Percentiles rank a stretch among this genome's conserved stretches.
Conservation (phyloP, 345 rosid species). For the Iberis pinnata region DNA sequence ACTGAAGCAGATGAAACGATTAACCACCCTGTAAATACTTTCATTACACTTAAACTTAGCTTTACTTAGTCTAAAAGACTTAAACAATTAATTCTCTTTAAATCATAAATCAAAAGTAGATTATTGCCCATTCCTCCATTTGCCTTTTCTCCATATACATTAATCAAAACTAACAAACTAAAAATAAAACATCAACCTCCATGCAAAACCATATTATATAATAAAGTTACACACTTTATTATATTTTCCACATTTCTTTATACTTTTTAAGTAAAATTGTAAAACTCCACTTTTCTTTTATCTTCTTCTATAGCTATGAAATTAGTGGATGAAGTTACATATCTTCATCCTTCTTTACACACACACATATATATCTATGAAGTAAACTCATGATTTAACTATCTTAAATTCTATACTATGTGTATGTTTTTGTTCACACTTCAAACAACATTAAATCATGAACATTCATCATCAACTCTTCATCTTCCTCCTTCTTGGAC, state of each 20-base stretch:
- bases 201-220: conserved; percentile 25
- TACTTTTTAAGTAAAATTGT: conserved; percentile 26
- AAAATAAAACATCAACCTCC: conserved; percentile 17
- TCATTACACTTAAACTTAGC: too few relatives aligned
- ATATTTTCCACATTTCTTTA: conserved; percentile 16
- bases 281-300: conserved; percentile 12
- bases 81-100: neutral
- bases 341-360: conserved; percentile 4
- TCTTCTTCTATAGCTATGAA: conserved; percentile 22
- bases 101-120: conserved; percentile 2
- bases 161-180: neutral
- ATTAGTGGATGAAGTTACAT: conserved; percentile 19
- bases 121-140: conserved; percentile 24
- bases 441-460: conserved; percentile 24
- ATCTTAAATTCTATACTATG: neutral
- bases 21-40: too few relatives aligned
- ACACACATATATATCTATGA: neutral
- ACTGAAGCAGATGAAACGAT: too few relatives aligned
- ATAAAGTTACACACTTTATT: conserved; percentile 10
- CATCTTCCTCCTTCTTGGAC: conserved; percentile 13
- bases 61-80: too few relatives aligned
- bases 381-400: conserved; percentile 1
- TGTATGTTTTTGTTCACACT: conserved; percentile 6
- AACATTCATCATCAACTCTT: conserved; percentile 17
- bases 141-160: conserved; percentile 1